Conservation (phyloP, 1,284 basidiomycete genomes). For the Rhodofomes roseus region DNA sequence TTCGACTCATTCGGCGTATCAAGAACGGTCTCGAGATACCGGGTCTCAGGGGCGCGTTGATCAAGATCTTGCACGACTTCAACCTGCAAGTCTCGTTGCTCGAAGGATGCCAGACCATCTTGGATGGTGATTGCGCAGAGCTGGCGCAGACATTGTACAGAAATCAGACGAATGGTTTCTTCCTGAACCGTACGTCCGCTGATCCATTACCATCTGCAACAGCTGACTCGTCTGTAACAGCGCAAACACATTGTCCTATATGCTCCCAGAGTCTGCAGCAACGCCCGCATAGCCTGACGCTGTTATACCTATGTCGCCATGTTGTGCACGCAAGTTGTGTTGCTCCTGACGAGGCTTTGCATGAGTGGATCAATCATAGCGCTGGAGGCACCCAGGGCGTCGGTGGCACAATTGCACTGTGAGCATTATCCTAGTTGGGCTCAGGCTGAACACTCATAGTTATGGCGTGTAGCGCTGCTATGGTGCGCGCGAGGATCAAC, state of each 20-base stretch:
- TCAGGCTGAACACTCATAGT: background rate
- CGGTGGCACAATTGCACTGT: slow-evolving; percentile 74
- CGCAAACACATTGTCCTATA: slow-evolving; percentile 59
- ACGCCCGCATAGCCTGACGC: slow-evolving; percentile 49
- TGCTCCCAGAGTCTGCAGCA: slow-evolving; percentile 63
- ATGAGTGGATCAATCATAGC: slow-evolving; percentile 45
- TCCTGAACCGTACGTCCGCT: slow-evolving; percentile 64
- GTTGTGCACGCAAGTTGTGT: slow-evolving; percentile 78
- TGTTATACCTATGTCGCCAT: slow-evolving; percentile 87
- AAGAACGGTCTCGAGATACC: slow-evolving; percentile 96
- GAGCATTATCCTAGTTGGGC: slow-evolving; percentile 28
- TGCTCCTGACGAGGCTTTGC: slow-evolving; percentile 51
- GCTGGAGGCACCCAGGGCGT: slow-evolving; percentile 44
- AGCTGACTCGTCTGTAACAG: slow-evolving; percentile 31
- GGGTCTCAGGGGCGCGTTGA: slow-evolving; percentile 88
- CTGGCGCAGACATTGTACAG: slow-evolving; percentile 69
- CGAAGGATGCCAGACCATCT: slow-evolving; percentile 86
- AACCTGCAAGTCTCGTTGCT: slow-evolving; percentile 87
- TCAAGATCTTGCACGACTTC: slow-evolving; percentile 97
- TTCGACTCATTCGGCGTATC: slow-evolving; percentile 91
- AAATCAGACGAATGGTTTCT: slow-evolving; percentile 77
- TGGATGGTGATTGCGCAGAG: slow-evolving; percentile 77
- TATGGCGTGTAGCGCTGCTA: slow-evolving; percentile 52
- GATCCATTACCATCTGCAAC: no score
- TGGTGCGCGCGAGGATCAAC: slow-evolving; percentile 60